Base-by-base conservation (phyloP, 2,329 filamentous ascomycete genomes). In the Xylariomycetidae sp. region DNA sequence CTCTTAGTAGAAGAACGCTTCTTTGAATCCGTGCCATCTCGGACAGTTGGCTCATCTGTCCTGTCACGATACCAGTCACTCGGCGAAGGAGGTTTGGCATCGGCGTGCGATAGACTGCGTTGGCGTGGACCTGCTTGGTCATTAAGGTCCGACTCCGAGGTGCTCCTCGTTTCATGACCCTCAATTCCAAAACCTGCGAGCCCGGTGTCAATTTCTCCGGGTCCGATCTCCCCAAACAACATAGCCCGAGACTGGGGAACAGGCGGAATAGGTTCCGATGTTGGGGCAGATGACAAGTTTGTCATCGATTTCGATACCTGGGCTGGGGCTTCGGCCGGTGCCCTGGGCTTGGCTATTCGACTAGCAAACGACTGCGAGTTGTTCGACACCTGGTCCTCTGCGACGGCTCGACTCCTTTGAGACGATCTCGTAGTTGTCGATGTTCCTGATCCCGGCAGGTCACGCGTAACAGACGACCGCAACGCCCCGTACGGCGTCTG, bases 191-290 rank as follows among this genome's bases (percentile, higher is more conserved):
- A 78, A 5, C 76, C 78, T 32, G 67, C 63, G 30, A 70, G 62
- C 14, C 65, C 58, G 17, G 67, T 52, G 44, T 74, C 67, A 47
- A 66, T 67, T 45, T 76, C 68, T 23, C 76, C 67, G n/a, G 76
- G 70, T 18, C 78, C 62, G 45, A 89, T 72, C 57, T 89, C 85
- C 23, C 85, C 85, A 61, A 90, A 90, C 14, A 89, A 62, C 22
- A 85, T 73, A 40, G 70, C 70, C 34, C 68, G 46, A 32, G 48
- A 47, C 41, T 56, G 53, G 45, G 53, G 62, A 50, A 44, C 31
- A 8, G 49, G 43, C n/a, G 52, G 43, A 17, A 45, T 26, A 6
- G 49, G 39, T 39, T 38, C 42, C 17, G 52, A 48, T 29, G 59
- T 48, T 15, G 38, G 34, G 28, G 42, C 44, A 17, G 59, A 60